Conservation (phyloP, 345 rosid species). For the Euphorbia peplus region DNA sequence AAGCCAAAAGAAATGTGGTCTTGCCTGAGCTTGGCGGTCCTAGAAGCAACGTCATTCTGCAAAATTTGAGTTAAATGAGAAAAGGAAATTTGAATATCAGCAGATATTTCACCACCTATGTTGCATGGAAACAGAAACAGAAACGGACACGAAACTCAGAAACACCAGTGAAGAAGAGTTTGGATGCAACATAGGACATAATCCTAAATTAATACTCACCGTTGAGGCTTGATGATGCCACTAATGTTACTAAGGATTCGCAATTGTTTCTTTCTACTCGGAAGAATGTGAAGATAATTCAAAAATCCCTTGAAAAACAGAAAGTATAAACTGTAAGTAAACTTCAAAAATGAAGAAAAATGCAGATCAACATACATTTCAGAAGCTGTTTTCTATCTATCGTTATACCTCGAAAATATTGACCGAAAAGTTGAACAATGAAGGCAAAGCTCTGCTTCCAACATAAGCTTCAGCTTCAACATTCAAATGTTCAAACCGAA, state of each 20-base stretch:
- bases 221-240: conserved; percentile 55
- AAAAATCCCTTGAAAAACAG: conserved; percentile 36
- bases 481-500: conserved; percentile 70
- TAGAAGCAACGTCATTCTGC: conserved; percentile 54
- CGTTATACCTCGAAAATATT: conserved; percentile 48
- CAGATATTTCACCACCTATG: not conserved
- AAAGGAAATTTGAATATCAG: not conserved
- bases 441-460: conserved; percentile 62
- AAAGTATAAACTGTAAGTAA: not conserved
- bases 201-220: conserved; percentile 21
- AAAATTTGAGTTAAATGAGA: not conserved
- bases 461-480: conserved; percentile 62
- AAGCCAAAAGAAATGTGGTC: conserved; percentile 50
- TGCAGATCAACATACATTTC: too few species aligned
- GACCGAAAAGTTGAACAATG: conserved; percentile 43
- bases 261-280: conserved; percentile 44
- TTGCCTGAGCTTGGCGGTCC: conserved; percentile 66
- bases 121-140: too few species aligned
- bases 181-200: too few species aligned
- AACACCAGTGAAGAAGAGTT: too few species aligned
- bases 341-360: too few species aligned
- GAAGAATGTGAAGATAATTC: conserved; percentile 43
- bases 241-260: conserved; percentile 45
- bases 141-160: too few species aligned
- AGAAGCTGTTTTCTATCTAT: not conserved